Base-by-base conservation (phyloP, 2,329 filamentous ascomycete species). In the Pestalotiopsis sp. region DNA sequence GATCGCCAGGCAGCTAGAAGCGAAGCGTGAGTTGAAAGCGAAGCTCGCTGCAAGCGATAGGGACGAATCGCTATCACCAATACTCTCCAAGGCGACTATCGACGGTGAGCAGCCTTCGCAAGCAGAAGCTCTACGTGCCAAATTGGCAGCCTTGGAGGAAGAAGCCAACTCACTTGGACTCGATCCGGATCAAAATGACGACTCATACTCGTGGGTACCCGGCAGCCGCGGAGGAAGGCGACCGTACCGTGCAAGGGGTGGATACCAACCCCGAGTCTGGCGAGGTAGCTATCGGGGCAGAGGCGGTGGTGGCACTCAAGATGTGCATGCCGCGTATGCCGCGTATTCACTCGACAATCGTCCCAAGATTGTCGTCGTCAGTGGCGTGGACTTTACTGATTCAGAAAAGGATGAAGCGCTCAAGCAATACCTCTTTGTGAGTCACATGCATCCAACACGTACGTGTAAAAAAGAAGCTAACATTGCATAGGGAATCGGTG, bases 281-380 rank as follows among this genome's bases (percentile, higher is more conserved):
- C 45, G 6, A n/a, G 45, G 45, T 20, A 52, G 45, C 20, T 52
- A 52, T 52, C 45, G 45, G 5, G 45, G 45, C 7, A 52, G 45
- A 39, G 59, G 59, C 27, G 76, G 81, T 2, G 77, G 78, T 27
- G 76, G 77, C 11, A 78, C 76, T 31, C 74, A 79, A 7, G 80
- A 79, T 58, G 77, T 78, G 36, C 79, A 80, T 7, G 85, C 86
- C 2, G 86, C 85, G 0, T 90, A 90, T 73, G 88, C 85, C 4
- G 85, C 86, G 39, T 92, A 91, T 72, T 91, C 91, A 20, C 84
- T 96, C 25, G 93, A 96, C 75, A 94, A 95, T 77, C 85, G 93
- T 59, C 91, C 93, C 0, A 92, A 88, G 77, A 90, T 86, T 70
- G 83, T 96, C 11, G 85, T 87, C 5, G 81, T 95, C 27, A 84